phyloP scores from a whole-genome alignment of 2,329 filamentous ascomycete genomes.

The Colletotrichum tanaceti region DNA sequence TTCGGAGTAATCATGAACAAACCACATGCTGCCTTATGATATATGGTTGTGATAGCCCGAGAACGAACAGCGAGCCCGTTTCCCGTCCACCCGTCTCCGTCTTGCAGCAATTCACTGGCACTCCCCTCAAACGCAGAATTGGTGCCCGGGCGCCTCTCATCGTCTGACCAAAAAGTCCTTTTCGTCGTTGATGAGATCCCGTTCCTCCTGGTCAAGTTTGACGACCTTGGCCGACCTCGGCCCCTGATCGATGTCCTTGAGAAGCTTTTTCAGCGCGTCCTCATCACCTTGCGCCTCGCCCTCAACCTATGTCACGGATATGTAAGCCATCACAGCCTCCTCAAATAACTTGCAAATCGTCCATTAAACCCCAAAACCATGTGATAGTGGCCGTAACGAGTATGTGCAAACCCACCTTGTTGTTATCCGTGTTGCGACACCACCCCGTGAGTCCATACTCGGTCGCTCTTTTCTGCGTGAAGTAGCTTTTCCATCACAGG shows the following conservation, averaged over 20 bases:
- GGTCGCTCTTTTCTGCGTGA: slow-evolving; percentile 63
- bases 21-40: not conserved
- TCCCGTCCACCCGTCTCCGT: not conserved
- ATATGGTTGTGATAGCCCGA: not conserved
- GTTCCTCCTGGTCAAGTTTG: slow-evolving; percentile 76
- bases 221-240: slow-evolving; percentile 79
- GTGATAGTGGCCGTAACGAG: too few relatives aligned
- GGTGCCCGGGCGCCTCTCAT: not conserved
- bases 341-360: not conserved
- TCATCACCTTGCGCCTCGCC: slow-evolving; percentile 87
- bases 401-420: slow-evolving; percentile 57
- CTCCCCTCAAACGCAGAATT: too few relatives aligned
- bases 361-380: not conserved
- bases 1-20: not conserved
- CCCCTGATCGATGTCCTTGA: slow-evolving; percentile 80
- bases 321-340: slow-evolving; percentile 21
- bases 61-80: too few relatives aligned
- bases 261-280: slow-evolving; percentile 73
- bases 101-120: too few relatives aligned
- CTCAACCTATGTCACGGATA: slow-evolving; percentile 71
- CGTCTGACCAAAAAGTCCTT: slow-evolving; percentile 69
- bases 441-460: slow-evolving; percentile 68
- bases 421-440: slow-evolving; percentile 69
- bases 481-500: slow-evolving; percentile 56
- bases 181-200: slow-evolving; percentile 75